These are phyloP conservation scores for Diaporthe capsici DNA, from an alignment of 2,329 filamentous ascomycete species.

Conservation along the genomic window DNA sequence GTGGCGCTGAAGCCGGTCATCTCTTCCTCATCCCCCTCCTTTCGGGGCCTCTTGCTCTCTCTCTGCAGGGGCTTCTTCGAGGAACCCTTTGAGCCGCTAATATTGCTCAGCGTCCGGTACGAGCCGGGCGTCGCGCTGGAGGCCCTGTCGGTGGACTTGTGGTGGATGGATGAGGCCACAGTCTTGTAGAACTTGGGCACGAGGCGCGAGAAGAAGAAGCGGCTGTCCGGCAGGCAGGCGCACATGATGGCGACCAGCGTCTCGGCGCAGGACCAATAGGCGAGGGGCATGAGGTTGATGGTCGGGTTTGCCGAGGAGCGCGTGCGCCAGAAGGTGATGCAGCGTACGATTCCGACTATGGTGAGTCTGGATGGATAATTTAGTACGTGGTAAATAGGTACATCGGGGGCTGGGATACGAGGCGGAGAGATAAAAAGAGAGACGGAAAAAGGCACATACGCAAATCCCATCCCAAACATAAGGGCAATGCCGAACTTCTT, in stretches of 20 bases:
- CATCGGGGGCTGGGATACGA: neutral
- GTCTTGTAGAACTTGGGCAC: constrained; percentile 27
- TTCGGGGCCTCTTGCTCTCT: neutral
- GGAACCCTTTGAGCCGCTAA: constrained; percentile 18
- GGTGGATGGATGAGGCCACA: neutral
- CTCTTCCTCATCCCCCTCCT: neutral
- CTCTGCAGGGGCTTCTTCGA: neutral
- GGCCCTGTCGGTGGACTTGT: constrained; percentile 10
- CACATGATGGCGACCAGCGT: constrained; percentile 26
- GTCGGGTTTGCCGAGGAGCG: constrained; percentile 21
- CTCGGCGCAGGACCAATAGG: constrained; percentile 20
- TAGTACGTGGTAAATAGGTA: neutral
- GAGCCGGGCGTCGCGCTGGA: neutral
- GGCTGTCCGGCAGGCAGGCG: constrained; percentile 31
- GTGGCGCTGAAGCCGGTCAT: constrained; percentile 1
- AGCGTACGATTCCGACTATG: constrained; percentile 29
- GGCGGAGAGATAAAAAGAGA: neutral
- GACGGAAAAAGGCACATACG: neutral
- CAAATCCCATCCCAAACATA: constrained; percentile 34
- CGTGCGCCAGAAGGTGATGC: constrained; percentile 20
- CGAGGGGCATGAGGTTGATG: constrained; percentile 26
- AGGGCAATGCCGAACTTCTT: constrained; percentile 25
- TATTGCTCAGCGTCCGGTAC: neutral
- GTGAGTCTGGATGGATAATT: neutral
- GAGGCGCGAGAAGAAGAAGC: constrained; percentile 31